Evolutionary conservation across 2,329 filamentous ascomycete species (phyloP).

Genomic region (Paecilomyces variotii): DNA sequence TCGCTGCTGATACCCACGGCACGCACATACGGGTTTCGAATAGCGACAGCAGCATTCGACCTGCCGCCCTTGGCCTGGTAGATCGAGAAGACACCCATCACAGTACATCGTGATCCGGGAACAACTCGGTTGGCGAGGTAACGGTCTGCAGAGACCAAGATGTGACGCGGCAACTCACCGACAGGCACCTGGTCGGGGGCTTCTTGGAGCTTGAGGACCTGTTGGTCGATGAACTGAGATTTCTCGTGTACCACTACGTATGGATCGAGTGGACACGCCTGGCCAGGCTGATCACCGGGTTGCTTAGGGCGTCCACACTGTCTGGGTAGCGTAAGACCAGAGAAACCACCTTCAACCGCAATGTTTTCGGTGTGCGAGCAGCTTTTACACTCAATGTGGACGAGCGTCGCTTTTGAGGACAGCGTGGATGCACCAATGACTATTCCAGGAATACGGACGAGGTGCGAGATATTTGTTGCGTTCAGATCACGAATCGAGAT

Average conservation of each 20-base stretch:
- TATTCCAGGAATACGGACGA: conserved; percentile 95
- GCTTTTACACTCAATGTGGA: conserved; percentile 81
- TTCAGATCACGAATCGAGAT: conserved; percentile 92
- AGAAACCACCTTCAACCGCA: conserved; percentile 74
- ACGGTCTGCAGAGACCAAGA: conserved; percentile 90
- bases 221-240: conserved; percentile 91
- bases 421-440: conserved; percentile 96
- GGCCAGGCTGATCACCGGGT: conserved; percentile 56
- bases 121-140: conserved; percentile 95
- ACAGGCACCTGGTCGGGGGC: conserved; percentile 96
- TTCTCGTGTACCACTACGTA: conserved; percentile 95
- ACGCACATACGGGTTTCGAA: conserved; percentile 87
- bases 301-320: conserved; percentile 58
- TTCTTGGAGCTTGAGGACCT: conserved; percentile 96
- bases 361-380: conserved; percentile 67
- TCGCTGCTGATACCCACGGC: conserved; percentile 90
- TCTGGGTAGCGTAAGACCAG: conserved; percentile 75
- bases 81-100: conserved; percentile 97
- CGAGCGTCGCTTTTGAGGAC: conserved; percentile 84
- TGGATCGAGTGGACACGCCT: conserved; percentile 83
- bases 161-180: conserved; percentile 88
- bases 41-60: conserved; percentile 79
- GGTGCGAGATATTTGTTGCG: conserved; percentile 81
- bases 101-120: conserved; percentile 84
- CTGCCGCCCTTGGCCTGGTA: conserved; percentile 89